Percentiles rank a stretch among this genome's conserved stretches.
Conservation (phyloP, 2,329 filamentous ascomycete species). For the Dactylella cylindrospora region DNA sequence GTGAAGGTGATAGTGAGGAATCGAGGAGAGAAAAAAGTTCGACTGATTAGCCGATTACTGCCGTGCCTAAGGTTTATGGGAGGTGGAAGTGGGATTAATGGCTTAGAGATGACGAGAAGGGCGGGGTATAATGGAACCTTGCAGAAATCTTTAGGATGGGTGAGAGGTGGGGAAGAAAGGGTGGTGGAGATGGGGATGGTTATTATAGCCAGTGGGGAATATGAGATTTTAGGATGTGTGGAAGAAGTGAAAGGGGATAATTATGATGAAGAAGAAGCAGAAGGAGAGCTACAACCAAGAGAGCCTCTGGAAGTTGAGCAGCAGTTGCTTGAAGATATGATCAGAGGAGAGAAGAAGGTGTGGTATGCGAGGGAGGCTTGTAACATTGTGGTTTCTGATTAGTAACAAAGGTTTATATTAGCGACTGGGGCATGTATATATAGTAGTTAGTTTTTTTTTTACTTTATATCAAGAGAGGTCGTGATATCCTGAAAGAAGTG, state of each 20-base stretch:
- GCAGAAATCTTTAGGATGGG: slow-evolving; percentile 68
- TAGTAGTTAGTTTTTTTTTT: neutral
- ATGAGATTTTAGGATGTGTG: slow-evolving; percentile 76
- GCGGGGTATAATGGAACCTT: slow-evolving; percentile 82
- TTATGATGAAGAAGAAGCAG: slow-evolving; percentile 45
- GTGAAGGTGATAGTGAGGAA: slow-evolving; percentile 74
- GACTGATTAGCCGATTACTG: slow-evolving; percentile 72
- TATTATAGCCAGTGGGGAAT: slow-evolving; percentile 75
- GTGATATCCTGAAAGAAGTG: no score
- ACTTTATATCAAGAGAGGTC: neutral
- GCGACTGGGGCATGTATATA: neutral
- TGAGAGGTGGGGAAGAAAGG: slow-evolving; percentile 62
- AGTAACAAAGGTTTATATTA: neutral
- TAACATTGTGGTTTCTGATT: slow-evolving; percentile 60
- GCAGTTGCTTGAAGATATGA: slow-evolving; percentile 59
- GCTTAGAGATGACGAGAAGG: slow-evolving; percentile 71
- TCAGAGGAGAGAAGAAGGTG: slow-evolving; percentile 60
- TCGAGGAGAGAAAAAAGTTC: slow-evolving; percentile 66
- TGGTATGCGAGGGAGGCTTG: slow-evolving; percentile 66
- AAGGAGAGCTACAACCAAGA: slow-evolving; percentile 47
- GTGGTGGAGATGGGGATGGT: slow-evolving; percentile 70
- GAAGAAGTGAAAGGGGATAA: slow-evolving; percentile 66
- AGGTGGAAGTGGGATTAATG: neutral
- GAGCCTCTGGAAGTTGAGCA: slow-evolving; percentile 46
- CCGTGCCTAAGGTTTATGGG: slow-evolving; percentile 64